phyloP scores from a whole-genome alignment of 1,284 basidiomycete genomes.

The Leccinum colubrinum region DNA sequence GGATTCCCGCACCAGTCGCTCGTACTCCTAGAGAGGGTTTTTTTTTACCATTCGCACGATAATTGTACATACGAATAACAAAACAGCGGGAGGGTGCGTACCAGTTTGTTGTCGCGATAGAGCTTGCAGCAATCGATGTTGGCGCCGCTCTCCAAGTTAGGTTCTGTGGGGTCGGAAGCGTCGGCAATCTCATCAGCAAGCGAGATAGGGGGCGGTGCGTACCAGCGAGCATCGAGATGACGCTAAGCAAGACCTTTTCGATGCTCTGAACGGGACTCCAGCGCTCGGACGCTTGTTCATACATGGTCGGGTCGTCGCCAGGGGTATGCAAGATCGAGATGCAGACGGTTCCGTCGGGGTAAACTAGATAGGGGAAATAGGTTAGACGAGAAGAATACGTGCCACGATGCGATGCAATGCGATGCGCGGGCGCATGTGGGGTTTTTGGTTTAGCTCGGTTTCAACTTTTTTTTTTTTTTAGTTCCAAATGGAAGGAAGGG shows the following conservation, averaged over 20 bases:
- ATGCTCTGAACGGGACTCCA: constrained; percentile 99
- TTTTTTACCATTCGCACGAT: background rate
- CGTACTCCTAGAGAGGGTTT: constrained; percentile 53
- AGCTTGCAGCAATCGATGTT: constrained; percentile 98
- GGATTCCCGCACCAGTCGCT: constrained; percentile 65
- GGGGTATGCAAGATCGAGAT: constrained; percentile 98
- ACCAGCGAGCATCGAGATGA: constrained; percentile 99
- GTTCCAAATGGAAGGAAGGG: background rate
- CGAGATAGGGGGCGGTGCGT: constrained; percentile 19
- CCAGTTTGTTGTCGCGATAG: constrained; percentile 80
- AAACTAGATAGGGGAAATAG: constrained; percentile 41
- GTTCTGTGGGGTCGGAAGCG: constrained; percentile 53
- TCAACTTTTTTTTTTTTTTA: background rate
- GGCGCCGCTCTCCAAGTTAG: constrained; percentile 98
- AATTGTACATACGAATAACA: background rate
- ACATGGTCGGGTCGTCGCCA: constrained; percentile 90
- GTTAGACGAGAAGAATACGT: background rate
- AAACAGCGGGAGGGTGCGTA: constrained; percentile 23
- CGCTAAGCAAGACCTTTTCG: constrained; percentile 94
- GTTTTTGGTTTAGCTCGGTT: background rate
- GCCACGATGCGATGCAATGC: background rate
- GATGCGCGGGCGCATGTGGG: background rate
- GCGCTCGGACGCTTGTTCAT: constrained; percentile 92
- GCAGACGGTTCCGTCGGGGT: constrained; percentile 94
- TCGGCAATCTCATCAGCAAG: background rate